Evolutionary conservation across 73 alveolate genomes (phyloP), one percentile per base, ranked within the genome.

Genomic region (Uronychia setigera): DNA sequence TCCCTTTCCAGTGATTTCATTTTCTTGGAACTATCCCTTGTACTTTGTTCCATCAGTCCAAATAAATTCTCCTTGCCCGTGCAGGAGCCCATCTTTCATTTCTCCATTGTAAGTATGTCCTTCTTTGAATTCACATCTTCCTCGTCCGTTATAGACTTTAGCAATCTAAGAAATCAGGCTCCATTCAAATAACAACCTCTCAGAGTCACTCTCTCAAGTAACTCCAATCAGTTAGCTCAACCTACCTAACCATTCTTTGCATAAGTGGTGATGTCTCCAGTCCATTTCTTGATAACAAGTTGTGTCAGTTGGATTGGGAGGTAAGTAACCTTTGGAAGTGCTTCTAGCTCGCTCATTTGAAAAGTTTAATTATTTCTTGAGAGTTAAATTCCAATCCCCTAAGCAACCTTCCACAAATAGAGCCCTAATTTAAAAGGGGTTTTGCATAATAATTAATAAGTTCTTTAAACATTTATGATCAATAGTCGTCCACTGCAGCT

Each of bases 1-100:
- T n/a, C 99, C 99, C 31, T 84, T 87, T 14, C 99, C 99, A 29
- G 98, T 85, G 77, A 96, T 94, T 83, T 96, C 97, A 84, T 93
- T 94, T 60, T 93, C 88, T 74, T 92, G 84, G 90, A 96, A 91
- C 30, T 93, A 93, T 26, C 99, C 99, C 32, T 84, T 74, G 92
- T 96, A 96, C 77, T 79, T 82, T 33, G 95, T 80, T 88, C 99
- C 96, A 89, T 93, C 95, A 31, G 60, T 75, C 89, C 92, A 93
- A 29, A 81, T 58, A 80, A 95, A 78, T 34, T 75, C 90, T 29
- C 97, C 98, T 82, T 87, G 86, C 32, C 98, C 98, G 74, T 92
- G 96, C 84, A 95, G 85, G 32, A 88, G 82, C 26, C 96, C 94
- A 79, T 93, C 35, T 80, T 91, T 86, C 97, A 95, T 81, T 58